Evolutionary conservation across 345 rosid species (phyloP).

Genomic region (Erysimum cheiranthoides): DNA sequence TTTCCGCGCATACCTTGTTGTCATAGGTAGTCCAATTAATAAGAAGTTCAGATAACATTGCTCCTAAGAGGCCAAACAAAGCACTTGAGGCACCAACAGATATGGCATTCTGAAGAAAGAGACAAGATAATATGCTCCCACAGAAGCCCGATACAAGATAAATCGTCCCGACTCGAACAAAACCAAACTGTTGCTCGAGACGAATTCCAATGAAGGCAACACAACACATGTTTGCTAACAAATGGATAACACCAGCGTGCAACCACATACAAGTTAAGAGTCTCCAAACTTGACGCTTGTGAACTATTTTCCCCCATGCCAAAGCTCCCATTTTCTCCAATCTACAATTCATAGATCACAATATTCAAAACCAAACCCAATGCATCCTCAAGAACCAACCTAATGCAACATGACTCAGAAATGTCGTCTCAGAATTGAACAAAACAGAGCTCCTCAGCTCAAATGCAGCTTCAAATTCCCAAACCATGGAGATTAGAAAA

Average conservation of each 20-base stretch:
- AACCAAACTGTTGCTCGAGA: conserved; percentile 92
- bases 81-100: conserved; percentile 99
- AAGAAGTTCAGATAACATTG: conserved; percentile 89
- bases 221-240: conserved; percentile 80
- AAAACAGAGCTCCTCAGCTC: neutral
- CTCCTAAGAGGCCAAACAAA: conserved; percentile 92
- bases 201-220: conserved; percentile 81
- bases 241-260: conserved; percentile 90
- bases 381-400: neutral
- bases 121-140: conserved; percentile 75
- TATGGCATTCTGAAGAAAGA: conserved; percentile 68
- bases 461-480: neutral
- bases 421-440: neutral
- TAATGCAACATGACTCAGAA: neutral
- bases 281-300: conserved; percentile 84
- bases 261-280: conserved; percentile 87
- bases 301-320: conserved; percentile 67
- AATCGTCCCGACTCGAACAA: conserved; percentile 68
- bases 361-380: conserved; percentile 1
- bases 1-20: conserved; percentile 63
- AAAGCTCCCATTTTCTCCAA: conserved; percentile 87
- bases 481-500: neutral
- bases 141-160: conserved; percentile 83
- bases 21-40: conserved; percentile 94
- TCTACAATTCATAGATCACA: conserved; percentile 46